phyloP scores from a whole-genome alignment of 495 filamentous ascomycete genomes.

The Cudoniella acicularis region DNA sequence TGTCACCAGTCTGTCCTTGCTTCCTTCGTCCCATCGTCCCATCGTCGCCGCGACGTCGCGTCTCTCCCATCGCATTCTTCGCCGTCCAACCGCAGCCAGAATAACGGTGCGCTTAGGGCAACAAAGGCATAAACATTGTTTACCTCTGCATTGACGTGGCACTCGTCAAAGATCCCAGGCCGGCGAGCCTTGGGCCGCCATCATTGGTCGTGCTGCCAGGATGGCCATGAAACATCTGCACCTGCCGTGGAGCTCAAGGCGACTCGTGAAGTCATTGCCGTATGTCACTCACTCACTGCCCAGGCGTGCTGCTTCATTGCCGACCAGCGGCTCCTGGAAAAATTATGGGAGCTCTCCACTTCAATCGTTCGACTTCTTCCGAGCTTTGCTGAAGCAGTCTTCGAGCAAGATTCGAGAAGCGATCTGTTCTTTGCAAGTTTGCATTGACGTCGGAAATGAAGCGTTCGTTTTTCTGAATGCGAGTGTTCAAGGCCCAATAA shows the following conservation, averaged over 20 bases:
- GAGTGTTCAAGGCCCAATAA: slow-evolving; percentile 19
- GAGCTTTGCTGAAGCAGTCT: not conserved
- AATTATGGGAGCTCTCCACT: not conserved
- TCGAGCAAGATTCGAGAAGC: too few relatives aligned
- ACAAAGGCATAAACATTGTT: slow-evolving; percentile 27
- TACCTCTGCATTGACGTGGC: slow-evolving; percentile 27
- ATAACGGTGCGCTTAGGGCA: slow-evolving; percentile 5
- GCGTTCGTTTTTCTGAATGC: slow-evolving; percentile 18
- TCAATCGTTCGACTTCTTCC: not conserved
- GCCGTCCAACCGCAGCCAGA: not conserved
- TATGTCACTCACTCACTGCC: not conserved
- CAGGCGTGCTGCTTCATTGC: not conserved
- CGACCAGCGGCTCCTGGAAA: not conserved
- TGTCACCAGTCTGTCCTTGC: not conserved
- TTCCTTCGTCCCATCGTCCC: not conserved
- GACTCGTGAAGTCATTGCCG: not conserved
- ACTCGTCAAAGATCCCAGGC: slow-evolving; percentile 5
- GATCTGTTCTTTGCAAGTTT: not conserved
- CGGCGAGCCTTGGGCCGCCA: not conserved
- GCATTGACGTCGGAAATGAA: slow-evolving; percentile 27
- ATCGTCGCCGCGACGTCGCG: slow-evolving; percentile 2
- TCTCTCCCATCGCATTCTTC: slow-evolving; percentile 6
- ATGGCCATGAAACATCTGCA: slow-evolving; percentile 10
- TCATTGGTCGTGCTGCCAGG: slow-evolving; percentile 1
- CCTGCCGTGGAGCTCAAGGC: not conserved